Evolutionary conservation across 176 grass and related monocot genomes (phyloP).

Genomic region (Lolium perenne): DNA sequence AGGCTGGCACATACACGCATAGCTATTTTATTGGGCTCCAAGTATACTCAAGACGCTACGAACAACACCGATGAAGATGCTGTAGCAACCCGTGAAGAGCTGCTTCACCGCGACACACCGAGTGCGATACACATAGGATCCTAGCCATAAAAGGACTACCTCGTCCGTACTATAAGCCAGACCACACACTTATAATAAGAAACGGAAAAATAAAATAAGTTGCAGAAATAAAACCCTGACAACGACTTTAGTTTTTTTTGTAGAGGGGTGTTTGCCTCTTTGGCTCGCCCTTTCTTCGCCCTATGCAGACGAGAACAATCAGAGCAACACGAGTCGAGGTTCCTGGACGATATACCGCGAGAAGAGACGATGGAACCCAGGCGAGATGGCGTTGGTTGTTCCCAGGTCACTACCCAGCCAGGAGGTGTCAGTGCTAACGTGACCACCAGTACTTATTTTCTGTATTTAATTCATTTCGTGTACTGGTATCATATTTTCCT

Average conservation of each 20-base stretch:
- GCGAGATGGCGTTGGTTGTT: constrained; percentile 29
- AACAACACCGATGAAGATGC: too few relatives aligned
- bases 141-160: background rate
- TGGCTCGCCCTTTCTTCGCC: background rate
- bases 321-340: background rate
- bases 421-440: too few relatives aligned
- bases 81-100: too few relatives aligned
- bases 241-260: background rate
- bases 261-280: background rate
- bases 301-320: background rate
- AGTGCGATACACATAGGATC: background rate
- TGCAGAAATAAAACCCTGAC: background rate
- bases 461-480: too few relatives aligned
- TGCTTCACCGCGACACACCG: too few relatives aligned
- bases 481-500: too few relatives aligned
- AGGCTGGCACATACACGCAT: too few relatives aligned
- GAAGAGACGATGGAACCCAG: background rate
- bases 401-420: too few relatives aligned
- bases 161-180: background rate
- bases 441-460: too few relatives aligned
- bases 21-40: too few relatives aligned
- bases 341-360: background rate
- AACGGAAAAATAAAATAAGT: background rate
- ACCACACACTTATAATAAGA: constrained; percentile 11
- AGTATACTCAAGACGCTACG: too few relatives aligned